A percentile compares a stretch with the other conserved stretches of the same genome.
These are phyloP conservation scores for Nicotiana paniculata DNA, from an alignment of 257 asterid species.

Conservation along the genomic window DNA sequence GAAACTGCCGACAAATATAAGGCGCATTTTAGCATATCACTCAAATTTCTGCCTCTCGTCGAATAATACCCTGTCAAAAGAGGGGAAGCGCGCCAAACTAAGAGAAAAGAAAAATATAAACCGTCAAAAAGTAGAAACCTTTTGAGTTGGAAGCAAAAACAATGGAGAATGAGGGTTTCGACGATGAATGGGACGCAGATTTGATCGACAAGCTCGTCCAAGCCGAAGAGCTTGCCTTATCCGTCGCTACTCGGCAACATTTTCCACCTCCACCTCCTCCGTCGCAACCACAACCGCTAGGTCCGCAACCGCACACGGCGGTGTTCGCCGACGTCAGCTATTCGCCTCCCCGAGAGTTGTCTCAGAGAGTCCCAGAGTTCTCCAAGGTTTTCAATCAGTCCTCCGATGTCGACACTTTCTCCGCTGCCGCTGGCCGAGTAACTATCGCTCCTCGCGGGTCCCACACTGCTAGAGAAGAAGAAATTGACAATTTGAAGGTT, in stretches of 20 bases:
- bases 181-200: constrained; percentile 58
- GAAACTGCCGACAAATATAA: not conserved
- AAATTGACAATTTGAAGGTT: constrained; percentile 57
- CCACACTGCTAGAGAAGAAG: constrained; percentile 31
- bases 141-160: not conserved
- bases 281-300: constrained; percentile 9
- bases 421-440: not conserved
- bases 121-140: not conserved
- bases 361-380: constrained; percentile 45
- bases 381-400: not conserved
- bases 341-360: constrained; percentile 80
- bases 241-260: constrained; percentile 24
- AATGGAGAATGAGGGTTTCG: constrained; percentile 63
- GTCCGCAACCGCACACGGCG: not conserved
- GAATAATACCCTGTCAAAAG: not conserved
- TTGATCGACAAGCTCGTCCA: constrained; percentile 38
- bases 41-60: not conserved
- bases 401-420: not conserved
- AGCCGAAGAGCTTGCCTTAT: constrained; percentile 39
- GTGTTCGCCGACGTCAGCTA: constrained; percentile 21
- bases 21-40: not conserved
- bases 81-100: not conserved
- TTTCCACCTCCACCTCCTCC: constrained; percentile 13
- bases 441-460: constrained; percentile 16
- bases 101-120: not conserved